Base-by-base conservation (phyloP, 2,329 filamentous ascomycete genomes). In the Albophoma yamanashiensis region DNA sequence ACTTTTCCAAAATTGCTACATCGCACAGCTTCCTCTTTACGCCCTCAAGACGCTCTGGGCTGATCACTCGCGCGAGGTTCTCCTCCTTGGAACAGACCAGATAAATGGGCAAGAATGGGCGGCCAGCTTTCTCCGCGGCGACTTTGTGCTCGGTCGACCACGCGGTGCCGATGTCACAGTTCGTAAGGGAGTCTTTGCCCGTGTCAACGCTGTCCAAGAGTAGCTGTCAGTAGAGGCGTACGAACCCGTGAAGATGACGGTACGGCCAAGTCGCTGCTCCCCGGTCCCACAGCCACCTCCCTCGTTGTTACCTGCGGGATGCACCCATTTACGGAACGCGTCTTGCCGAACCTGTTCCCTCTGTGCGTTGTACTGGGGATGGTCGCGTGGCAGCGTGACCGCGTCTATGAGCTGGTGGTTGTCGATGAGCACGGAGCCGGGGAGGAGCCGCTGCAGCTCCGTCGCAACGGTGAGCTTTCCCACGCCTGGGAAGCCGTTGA, bases 401-500 rank as follows among this genome's bases (percentile, higher is more conserved):
- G 55, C 64, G 61, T 72, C 68, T 55, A 71, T 71, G 27, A 71
- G 60, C 22, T 65, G 62, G 59, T 71, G 70, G 62, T 73, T 69
- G 61, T 72, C 66, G 62, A 68, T 64, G 55, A 72, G 59, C 36
- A 65, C 63, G 14, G 68, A 65, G 22, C 57, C 55, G 0, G 65
- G 63, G 7, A 73, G 53, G 39, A 69, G 64, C 36, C 64, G 66
- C 42, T 66, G 62, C 5, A 71, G 61, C 55, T 69, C 69, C 11
- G 64, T 66, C 0, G 69, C 70, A 25, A 71, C 61, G 8, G 69
- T 70, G 36, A 70, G 63, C 60, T 73, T 72, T 56, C 70, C 69
- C 34, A 70, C 65, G 38, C 67, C 69, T 14, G 70, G 69, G 58
- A 69, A 69, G 47, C 70, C 70, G 60, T 71, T 70, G 62, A 71